Conservation (phyloP, 2,329 filamentous ascomycete species). For the Didymella sp. region DNA sequence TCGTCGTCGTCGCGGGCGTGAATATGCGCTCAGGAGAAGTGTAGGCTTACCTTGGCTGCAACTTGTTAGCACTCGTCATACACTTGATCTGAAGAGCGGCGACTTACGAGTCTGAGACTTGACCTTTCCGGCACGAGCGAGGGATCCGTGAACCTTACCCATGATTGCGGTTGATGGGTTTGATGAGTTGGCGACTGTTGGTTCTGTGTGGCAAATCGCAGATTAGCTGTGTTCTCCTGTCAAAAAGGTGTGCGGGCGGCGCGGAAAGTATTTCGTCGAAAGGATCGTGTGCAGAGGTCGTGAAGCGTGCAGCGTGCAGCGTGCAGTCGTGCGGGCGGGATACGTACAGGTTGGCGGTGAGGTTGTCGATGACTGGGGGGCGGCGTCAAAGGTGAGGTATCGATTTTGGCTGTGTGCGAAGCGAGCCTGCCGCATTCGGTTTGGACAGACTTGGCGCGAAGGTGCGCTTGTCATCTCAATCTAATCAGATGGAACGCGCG, state of each 20-base stretch:
- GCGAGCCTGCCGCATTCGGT: slow-evolving; percentile 38
- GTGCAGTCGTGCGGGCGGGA: slow-evolving; percentile 18
- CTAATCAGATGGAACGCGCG: slow-evolving; percentile 13
- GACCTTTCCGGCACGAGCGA: slow-evolving; percentile 97
- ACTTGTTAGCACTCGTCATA: slow-evolving; percentile 26
- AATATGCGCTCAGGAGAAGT: neutral
- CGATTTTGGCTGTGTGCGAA: slow-evolving; percentile 36
- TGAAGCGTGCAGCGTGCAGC: too few species aligned
- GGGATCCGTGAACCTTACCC: slow-evolving; percentile 94
- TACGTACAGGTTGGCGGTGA: slow-evolving; percentile 47
- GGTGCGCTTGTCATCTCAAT: neutral
- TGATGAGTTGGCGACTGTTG: slow-evolving; percentile 37
- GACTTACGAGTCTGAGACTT: slow-evolving; percentile 64
- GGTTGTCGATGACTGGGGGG: slow-evolving; percentile 43
- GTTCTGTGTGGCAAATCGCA: slow-evolving; percentile 44
- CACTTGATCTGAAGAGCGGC: neutral
- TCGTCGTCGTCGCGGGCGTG: neutral
- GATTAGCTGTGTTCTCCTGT: slow-evolving; percentile 32
- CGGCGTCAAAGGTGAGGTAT: slow-evolving; percentile 34
- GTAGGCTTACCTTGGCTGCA: slow-evolving; percentile 38
- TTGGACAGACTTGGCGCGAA: slow-evolving; percentile 27
- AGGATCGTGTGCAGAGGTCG: slow-evolving; percentile 7
- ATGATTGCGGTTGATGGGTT: slow-evolving; percentile 66
- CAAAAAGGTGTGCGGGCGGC: slow-evolving; percentile 4
- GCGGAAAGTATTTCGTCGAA: slow-evolving; percentile 16